Base-by-base conservation (phyloP, 148 eudicot genomes). In the Arbutus unedo region DNA sequence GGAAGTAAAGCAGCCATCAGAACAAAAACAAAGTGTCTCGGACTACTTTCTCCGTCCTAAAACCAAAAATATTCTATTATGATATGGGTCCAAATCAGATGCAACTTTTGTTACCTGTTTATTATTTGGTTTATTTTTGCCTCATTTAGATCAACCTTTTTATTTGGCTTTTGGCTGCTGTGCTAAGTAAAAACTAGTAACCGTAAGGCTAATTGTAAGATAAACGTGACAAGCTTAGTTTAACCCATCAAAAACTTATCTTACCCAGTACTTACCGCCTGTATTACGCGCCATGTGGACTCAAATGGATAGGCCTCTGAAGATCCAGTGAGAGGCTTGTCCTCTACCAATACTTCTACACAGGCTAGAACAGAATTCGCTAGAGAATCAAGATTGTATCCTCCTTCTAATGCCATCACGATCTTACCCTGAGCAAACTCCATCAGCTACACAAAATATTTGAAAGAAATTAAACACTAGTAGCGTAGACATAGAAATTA, bases 321-420 rank as follows among this genome's bases (percentile, higher is more conserved):
- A 81, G 90, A 89, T 75, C 91, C 95, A 82, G 47, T 62, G 47
- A 93, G 83, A 45, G 94, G 92, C 82, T 90, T 89, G 78, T 89
- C 92, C 31, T 94, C 93, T 59, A 94, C 85, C 87, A 97, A 88
- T 23, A 92, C 95, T 86, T 94, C 89, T 71, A 94, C 93, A 91
- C 99, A 97, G 70, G 98, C 96, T 76, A 86, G 84, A 79, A 73
- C 98, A 74, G 99, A 97, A 86, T 90, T 89, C 82, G 96, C 93
- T 83, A 97, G 76, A 56, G 98, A 92, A 59, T 88, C 84, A 70
- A 94, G 97, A 89, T 97, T 91, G 82, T 97, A 97, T 85, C 99
- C 99, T 72, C 99, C 99, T 95, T 97, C 99, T 85, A 97, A 89
- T 53, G 92, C 96, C 89, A 97, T 93, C 59, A 97, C 87, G 83